Conservation (phyloP, 805 yeast genomes). For the Priceomyces carsonii region DNA sequence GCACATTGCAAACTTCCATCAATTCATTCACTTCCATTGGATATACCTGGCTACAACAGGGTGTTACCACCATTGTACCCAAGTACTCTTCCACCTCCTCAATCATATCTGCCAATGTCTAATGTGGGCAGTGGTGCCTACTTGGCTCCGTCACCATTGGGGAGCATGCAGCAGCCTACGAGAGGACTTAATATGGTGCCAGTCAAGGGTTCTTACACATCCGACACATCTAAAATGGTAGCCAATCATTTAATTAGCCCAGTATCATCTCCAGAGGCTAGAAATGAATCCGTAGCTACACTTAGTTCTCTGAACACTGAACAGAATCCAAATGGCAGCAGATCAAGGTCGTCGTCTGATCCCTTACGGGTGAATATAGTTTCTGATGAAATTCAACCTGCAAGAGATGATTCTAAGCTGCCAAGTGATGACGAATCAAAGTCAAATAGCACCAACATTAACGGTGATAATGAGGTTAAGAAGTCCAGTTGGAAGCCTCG, state of each 20-base stretch:
- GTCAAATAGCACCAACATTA: background rate
- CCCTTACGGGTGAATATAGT: background rate
- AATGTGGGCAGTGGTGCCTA: slow-evolving; percentile 2
- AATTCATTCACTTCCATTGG: slow-evolving; percentile 35
- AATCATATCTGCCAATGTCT: background rate
- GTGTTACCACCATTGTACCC: slow-evolving; percentile 6
- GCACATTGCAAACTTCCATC: slow-evolving; percentile 26
- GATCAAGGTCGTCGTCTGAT: slow-evolving; percentile 17
- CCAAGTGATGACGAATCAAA: slow-evolving; percentile 1
- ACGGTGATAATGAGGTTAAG: slow-evolving; percentile 3
- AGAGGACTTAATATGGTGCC: background rate
- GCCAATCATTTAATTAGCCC: slow-evolving; percentile 13
- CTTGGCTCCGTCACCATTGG: slow-evolving; percentile 6
- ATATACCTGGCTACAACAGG: slow-evolving; percentile 22
- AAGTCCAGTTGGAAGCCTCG: slow-evolving; percentile 44
- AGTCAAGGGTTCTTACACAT: background rate
- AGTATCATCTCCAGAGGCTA: slow-evolving; percentile 16
- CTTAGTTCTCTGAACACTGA: too few species aligned
- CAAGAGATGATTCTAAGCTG: background rate
- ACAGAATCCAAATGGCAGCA: background rate
- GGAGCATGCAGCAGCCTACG: background rate
- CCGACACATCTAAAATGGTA: background rate
- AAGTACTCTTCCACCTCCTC: slow-evolving; percentile 3
- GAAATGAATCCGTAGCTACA: slow-evolving; percentile 2
- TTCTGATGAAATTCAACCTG: background rate